phyloP scores from a whole-genome alignment of 495 filamentous ascomycete genomes.

The Penicillium maclennaniae region DNA sequence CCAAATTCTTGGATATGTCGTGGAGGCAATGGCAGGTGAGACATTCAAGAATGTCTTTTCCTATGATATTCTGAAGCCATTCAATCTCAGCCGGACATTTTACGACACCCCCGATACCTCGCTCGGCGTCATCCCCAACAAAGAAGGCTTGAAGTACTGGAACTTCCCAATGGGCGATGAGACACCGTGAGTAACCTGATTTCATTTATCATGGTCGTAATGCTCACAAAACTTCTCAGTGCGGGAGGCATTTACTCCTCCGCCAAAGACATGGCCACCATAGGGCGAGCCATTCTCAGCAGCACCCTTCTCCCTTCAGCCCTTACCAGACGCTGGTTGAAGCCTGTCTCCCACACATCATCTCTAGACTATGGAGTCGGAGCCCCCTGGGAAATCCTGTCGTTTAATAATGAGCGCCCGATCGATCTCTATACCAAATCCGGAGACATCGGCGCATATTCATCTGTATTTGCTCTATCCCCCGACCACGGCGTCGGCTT shows the following conservation, averaged over 20 bases:
- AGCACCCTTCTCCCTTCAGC: constrained; percentile 41
- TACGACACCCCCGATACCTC: constrained; percentile 25
- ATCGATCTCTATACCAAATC: constrained; percentile 55
- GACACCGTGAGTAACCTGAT: constrained; percentile 35
- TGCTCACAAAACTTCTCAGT: constrained; percentile 23
- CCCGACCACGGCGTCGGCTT: constrained; percentile 55
- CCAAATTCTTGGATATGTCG: constrained; percentile 52
- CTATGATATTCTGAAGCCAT: constrained; percentile 31
- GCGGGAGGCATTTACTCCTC: constrained; percentile 58
- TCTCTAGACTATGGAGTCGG: constrained; percentile 44
- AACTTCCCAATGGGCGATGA: constrained; percentile 40
- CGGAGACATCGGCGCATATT: constrained; percentile 48
- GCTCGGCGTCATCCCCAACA: constrained; percentile 36
- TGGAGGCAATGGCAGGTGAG: constrained; percentile 33
- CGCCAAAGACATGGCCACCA: constrained; percentile 43
- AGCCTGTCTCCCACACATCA: constrained; percentile 48
- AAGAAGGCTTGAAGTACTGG: constrained; percentile 27
- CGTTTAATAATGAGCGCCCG: constrained; percentile 14
- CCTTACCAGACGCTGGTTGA: constrained; percentile 55
- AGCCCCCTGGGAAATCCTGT: constrained; percentile 55
- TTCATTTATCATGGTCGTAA: background rate
- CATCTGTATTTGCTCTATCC: constrained; percentile 41
- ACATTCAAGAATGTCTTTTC: constrained; percentile 11
- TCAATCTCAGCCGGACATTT: constrained; percentile 37
- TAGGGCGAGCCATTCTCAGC: constrained; percentile 54